These are phyloP conservation scores for Teunomyces gatunensis DNA, from an alignment of 805 yeast species.

Conservation along the genomic window DNA sequence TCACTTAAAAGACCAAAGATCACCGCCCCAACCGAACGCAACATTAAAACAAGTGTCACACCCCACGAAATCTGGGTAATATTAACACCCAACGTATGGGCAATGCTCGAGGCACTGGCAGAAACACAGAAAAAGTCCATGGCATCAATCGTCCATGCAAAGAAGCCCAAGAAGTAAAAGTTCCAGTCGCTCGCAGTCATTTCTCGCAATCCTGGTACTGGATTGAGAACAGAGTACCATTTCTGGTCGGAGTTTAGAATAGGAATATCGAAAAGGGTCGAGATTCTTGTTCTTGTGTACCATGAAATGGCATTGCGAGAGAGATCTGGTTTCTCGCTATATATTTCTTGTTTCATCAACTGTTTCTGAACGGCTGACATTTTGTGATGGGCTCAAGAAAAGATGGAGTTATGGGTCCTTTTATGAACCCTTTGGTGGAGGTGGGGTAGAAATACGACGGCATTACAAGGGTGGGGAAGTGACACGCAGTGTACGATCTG, in stretches of 20 bases:
- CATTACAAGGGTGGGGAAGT: not conserved
- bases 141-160: slow-evolving; percentile 25
- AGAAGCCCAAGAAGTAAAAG: slow-evolving; percentile 20
- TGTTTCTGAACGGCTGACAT: not conserved
- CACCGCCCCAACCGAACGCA: slow-evolving; percentile 24
- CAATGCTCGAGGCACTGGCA: slow-evolving; percentile 18
- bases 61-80: slow-evolving; percentile 24
- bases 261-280: slow-evolving; percentile 19
- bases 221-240: slow-evolving; percentile 9
- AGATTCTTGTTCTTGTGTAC: slow-evolving; percentile 12
- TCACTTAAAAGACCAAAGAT: slow-evolving; percentile 24
- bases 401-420: not conserved
- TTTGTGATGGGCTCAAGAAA: not conserved
- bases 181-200: slow-evolving; percentile 15
- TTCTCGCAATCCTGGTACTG: slow-evolving; percentile 11
- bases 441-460: not conserved
- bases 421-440: not conserved
- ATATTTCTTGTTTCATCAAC: not conserved
- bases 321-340: slow-evolving; percentile 1
- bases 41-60: slow-evolving; percentile 25
- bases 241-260: not conserved
- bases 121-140: slow-evolving; percentile 24
- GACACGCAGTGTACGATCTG: not conserved
- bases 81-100: slow-evolving; percentile 14
- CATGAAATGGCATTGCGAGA: not conserved